Base-by-base conservation (phyloP, 225 moss, liverwort and hornwort species). In the Pseudoscleropodium purum region DNA sequence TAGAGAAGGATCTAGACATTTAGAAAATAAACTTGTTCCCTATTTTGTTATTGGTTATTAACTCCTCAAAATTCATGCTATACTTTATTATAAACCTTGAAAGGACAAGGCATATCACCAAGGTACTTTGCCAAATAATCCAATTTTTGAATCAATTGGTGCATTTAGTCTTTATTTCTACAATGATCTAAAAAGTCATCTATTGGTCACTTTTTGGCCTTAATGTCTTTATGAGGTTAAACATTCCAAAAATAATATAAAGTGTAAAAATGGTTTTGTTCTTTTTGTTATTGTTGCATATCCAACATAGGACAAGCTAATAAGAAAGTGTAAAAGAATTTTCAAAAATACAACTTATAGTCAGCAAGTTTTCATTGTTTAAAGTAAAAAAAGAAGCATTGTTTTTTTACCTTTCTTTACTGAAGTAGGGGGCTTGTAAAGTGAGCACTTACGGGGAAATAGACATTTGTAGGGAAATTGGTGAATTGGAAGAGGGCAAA, bases 171-270 rank as follows among this genome's bases (percentile, higher is more conserved):
- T 75, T 59, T 10, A 21, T 23, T 21, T 59, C 10, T 59, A 59
- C 21, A 59, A 31, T 75, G 49, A 49, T 29, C 0, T 45, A 4
- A 74, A 6, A 74, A 74, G 45, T 45, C 18, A 45, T 18, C 10
- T 2, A 45, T 26, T 7, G 27, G 15, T 15, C 16, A 73, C 16
- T 41, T 41, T 26, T 15, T 5, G 27, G 9, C 9, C 26, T 41
- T 0, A 43, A 0, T 0, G 1, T 49, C 31, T 6, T 33, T 33
- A 2, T 0, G 7, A 1, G 29, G 3, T 73, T 41, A 31, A 19
- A 12, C 7, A 33, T 75, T 75, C 33, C 7, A 31, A 31, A 75
- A 47, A 7, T 19, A 75, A 49, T 75, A 4, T 33, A 75, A 20
- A 7, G 13, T 51, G 0, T 19, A 31, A 18, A 27, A 49, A 31